Conservation (phyloP, 2,329 filamentous ascomycete genomes). For the Huntiella bhutanensis region DNA sequence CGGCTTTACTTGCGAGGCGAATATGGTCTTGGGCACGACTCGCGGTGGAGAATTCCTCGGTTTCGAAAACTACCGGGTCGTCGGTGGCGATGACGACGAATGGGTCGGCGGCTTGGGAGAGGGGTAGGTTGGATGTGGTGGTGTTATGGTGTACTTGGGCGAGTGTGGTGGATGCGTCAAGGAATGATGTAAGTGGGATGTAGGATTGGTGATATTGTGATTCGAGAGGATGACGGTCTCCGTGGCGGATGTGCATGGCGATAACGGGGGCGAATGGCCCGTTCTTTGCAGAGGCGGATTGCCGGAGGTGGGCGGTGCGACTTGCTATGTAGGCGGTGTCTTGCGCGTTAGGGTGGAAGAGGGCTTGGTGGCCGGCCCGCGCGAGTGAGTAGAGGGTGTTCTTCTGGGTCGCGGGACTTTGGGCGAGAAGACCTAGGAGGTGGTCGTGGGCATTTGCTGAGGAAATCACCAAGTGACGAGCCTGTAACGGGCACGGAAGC, state of each 20-base stretch:
- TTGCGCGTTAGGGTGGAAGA: constrained; percentile 49
- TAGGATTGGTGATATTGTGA: constrained; percentile 62
- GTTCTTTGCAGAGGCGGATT: constrained; percentile 22
- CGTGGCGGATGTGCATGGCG: constrained; percentile 62
- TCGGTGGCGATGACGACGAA: constrained; percentile 57
- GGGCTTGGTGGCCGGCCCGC: constrained; percentile 48
- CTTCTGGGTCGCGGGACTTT: constrained; percentile 13
- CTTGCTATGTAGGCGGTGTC: constrained; percentile 46
- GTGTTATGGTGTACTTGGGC: constrained; percentile 30
- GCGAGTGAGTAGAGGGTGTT: constrained; percentile 45
- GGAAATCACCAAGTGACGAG: constrained; percentile 57
- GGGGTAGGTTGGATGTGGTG: constrained; percentile 14
- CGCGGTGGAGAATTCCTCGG: constrained; percentile 39
- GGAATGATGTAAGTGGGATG: constrained; percentile 53
- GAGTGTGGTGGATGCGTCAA: constrained; percentile 36
- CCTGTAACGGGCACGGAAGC: constrained; percentile 59
- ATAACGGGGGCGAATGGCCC: constrained; percentile 29
- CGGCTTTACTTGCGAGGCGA: constrained; percentile 47
- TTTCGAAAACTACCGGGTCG: constrained; percentile 55
- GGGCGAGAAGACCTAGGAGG: constrained; percentile 26
- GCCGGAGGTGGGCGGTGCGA: constrained; percentile 24
- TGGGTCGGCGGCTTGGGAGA: constrained; percentile 16
- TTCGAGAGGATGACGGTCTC: constrained; percentile 60
- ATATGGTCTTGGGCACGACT: constrained; percentile 57
- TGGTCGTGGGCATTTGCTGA: constrained; percentile 43